Base-by-base conservation (phyloP, 768 basidiomycete genomes). In the Russula vinacea region DNA sequence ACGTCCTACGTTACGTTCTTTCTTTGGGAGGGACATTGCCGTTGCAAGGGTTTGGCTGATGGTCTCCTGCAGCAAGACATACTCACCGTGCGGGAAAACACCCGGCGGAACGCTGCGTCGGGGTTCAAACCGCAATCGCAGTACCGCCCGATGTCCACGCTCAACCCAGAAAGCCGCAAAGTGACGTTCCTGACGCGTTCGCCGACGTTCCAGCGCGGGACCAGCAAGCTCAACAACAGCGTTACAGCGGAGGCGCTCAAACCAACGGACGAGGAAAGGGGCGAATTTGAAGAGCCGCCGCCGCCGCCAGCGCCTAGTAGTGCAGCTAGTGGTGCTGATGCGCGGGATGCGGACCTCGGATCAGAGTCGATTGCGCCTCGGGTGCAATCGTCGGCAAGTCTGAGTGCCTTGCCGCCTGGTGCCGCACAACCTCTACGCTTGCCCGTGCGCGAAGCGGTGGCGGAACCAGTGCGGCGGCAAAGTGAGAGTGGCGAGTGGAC, bases 81-180 rank as follows among this genome's bases (percentile, higher is more conserved):
- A 17, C 62, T 74, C 45, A 68, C 73, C 37, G 69, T 74, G 42
- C 74, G 73, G 54, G 74, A 74, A 61, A 81, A 82, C 68, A 81
- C 80, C 1, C 71, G 75, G 14, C 76, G 71, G 53, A 81, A 82
- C 61, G 78, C 80, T 39, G 51, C 69, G 22, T 56, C 70, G 14
- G 56, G 60, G 4, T 56, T 57, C 49, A 64, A 59, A 39, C 67
- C 67, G 7, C 59, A 60, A 11, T 55, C 64, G 4, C 42, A 56
- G 29, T 67, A 56, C 44, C 67, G 59, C 16, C 58, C 67, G 26
- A 50, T 24, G 51, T 32, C 63, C 56, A 32, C 4, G 11, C 35
- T 56, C 40, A 59, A 56, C 22, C 62, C 58, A 40, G 68, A 60
- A 5, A 72, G 72, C 17, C 74, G 77, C 35, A 79, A 72, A 64